Evolutionary conservation across 2,329 filamentous ascomycete genomes (phyloP), one percentile per base, ranked within the genome.

Genomic region (Epichloe amarillans): DNA sequence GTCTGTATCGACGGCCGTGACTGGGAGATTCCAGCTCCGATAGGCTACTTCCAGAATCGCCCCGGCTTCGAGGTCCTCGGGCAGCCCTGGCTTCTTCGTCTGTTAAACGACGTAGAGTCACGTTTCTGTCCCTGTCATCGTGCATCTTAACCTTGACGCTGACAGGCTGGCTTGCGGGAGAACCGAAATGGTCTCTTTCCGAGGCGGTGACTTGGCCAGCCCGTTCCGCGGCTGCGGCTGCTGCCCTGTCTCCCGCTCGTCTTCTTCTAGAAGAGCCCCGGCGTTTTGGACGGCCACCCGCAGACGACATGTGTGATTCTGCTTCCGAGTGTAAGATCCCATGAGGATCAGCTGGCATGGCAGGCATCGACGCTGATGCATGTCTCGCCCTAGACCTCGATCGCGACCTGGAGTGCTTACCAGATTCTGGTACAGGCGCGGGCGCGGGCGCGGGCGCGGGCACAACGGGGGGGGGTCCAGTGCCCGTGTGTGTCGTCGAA

Each of bases 131-230:
- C 35, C 72, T 72, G 57, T 83, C 79, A 55, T 80, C 76, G 55
- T 81, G 75, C 45, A 82, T 70, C 58, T 76, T 77, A 51, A 83
- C 66, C 60, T 78, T 80, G 52, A 83, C 74, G 58, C 76, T 78
- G 35, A 79, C 70, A 3, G 75, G 70, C 35, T 72, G 69, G 57
- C 72, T 73, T 5, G 64, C 62, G 5, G 66, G 69, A 26, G 69
- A 68, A 48, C 66, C 67, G 50, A 69, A 70, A 23, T 65, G 65
- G 35, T 70, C 64, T 35, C 70, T 63, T 30, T 64, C 60, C 26
- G 56, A 54, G 1, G 71, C 71, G 2, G 75, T 75, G 23, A 79
- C 61, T 12, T 64, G 65, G 14, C 69, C 70, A 40, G 75, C 74
- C 17, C 70, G 68, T 0, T 71, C 71, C 0, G 71, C 72, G 0